These are phyloP conservation scores for Monilinia aucupariae DNA, from an alignment of 2,329 filamentous ascomycete species.

Conservation along the genomic window DNA sequence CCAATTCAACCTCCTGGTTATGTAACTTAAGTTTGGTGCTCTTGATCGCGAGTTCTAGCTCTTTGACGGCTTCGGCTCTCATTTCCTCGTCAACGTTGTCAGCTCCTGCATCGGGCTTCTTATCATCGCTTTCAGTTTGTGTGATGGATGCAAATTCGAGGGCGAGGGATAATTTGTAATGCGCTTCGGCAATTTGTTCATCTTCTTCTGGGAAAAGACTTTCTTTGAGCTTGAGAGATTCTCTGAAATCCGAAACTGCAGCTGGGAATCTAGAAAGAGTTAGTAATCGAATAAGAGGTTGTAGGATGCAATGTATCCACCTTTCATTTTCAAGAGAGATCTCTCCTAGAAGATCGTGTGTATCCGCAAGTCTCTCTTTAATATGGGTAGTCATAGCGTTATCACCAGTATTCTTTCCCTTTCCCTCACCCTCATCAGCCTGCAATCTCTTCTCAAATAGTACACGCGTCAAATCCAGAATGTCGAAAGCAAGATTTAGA, in stretches of 20 bases:
- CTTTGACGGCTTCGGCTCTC: slow-evolving; percentile 62
- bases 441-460: slow-evolving; percentile 54
- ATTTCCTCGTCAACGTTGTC: slow-evolving; percentile 57
- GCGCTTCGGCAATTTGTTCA: slow-evolving; percentile 83
- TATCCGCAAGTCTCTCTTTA: slow-evolving; percentile 75
- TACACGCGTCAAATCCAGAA: slow-evolving; percentile 73
- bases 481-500: slow-evolving; percentile 74
- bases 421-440: slow-evolving; percentile 40
- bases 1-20: slow-evolving; percentile 62
- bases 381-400: slow-evolving; percentile 50
- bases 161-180: slow-evolving; percentile 93
- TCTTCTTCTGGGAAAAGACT: slow-evolving; percentile 75
- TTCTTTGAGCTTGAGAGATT: slow-evolving; percentile 72
- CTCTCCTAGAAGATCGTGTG: slow-evolving; percentile 88
- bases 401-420: slow-evolving; percentile 42
- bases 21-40: slow-evolving; percentile 67
- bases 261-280: slow-evolving; percentile 58
- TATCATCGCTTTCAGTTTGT: slow-evolving; percentile 47
- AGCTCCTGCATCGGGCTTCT: slow-evolving; percentile 40
- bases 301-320: slow-evolving; percentile 36
- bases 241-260: slow-evolving; percentile 78
- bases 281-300: slow-evolving; percentile 17
- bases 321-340: slow-evolving; percentile 96
- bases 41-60: slow-evolving; percentile 69
- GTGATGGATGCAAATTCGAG: slow-evolving; percentile 88